Evolutionary conservation across 1,284 basidiomycete species (phyloP).

Genomic region (Inonotus hispidus): DNA sequence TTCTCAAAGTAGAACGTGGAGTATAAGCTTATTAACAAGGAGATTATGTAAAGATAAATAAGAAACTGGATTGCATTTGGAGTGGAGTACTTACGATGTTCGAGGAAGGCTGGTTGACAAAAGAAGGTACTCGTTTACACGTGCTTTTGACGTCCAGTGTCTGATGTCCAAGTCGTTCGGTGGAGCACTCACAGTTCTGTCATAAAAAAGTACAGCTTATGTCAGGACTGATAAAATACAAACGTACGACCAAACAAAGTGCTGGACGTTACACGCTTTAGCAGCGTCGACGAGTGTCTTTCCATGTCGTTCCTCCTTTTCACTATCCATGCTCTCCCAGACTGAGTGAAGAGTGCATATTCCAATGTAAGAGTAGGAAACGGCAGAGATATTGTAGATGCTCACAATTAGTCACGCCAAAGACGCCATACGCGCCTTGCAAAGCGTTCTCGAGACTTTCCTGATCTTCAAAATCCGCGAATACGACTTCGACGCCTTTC

Average conservation of each 20-base stretch:
- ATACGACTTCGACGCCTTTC: conserved; percentile 26
- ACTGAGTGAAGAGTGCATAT: too few relatives aligned
- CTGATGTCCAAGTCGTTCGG: conserved; percentile 4
- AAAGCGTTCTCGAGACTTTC: conserved; percentile 21
- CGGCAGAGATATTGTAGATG: not conserved
- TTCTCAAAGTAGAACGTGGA: conserved; percentile 25
- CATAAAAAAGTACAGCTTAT: not conserved
- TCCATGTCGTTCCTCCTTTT: conserved; percentile 24
- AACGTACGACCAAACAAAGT: conserved; percentile 27
- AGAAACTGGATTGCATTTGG: not conserved
- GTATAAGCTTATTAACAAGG: conserved; percentile 12
- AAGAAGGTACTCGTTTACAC: conserved; percentile 24
- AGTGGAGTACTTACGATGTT: conserved; percentile 20
- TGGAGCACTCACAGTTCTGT: not conserved
- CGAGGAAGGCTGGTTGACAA: conserved; percentile 20
- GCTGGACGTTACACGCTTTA: conserved; percentile 24
- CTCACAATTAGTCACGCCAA: conserved; percentile 28
- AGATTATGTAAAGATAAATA: not conserved
- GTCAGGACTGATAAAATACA: not conserved
- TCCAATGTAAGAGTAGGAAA: too few relatives aligned
- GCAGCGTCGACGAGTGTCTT: conserved; percentile 29
- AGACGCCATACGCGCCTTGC: conserved; percentile 28
- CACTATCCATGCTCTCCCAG: conserved; percentile 18
- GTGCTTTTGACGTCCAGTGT: conserved; percentile 26
- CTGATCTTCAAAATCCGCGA: conserved; percentile 21